phyloP scores from a whole-genome alignment of 495 filamentous ascomycete genomes.

The Hypoxylon subgilvum region DNA sequence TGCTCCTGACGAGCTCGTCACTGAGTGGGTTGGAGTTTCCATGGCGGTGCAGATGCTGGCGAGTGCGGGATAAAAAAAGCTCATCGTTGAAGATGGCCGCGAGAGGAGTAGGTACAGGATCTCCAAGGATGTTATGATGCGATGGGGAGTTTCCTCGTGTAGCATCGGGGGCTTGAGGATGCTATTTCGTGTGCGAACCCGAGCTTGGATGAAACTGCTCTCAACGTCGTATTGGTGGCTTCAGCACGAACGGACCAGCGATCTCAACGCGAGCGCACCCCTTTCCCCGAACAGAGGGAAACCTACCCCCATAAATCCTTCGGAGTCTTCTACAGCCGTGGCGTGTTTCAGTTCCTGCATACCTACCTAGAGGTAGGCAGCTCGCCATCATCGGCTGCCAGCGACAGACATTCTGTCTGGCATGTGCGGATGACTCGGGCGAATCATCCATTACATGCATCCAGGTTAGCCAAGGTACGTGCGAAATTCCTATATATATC shows the following conservation, averaged over 20 bases:
- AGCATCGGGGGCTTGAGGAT: not conserved
- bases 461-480: too few species aligned
- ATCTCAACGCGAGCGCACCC: too few species aligned
- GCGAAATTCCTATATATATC: too few species aligned
- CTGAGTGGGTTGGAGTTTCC: not conserved
- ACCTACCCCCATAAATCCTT: conserved; percentile 6
- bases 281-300: not conserved
- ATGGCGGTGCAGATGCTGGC: not conserved
- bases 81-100: not conserved
- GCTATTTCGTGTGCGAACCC: not conserved
- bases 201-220: not conserved
- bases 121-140: not conserved
- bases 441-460: too few species aligned
- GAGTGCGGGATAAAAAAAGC: not conserved
- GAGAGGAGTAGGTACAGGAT: not conserved
- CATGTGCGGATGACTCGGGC: too few species aligned
- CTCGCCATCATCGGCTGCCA: not conserved
- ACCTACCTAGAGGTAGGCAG: too few species aligned
- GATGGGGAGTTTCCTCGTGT: not conserved
- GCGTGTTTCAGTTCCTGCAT: conserved; percentile 21
- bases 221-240: not conserved
- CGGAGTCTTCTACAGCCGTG: not conserved
- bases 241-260: not conserved
- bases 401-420: not conserved
- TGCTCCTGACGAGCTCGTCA: not conserved